A percentile compares a stretch with the other conserved stretches of the same genome.
Evolutionary conservation across 768 basidiomycete genomes (phyloP).

Genomic region (Pleurotus tuber-regium): DNA sequence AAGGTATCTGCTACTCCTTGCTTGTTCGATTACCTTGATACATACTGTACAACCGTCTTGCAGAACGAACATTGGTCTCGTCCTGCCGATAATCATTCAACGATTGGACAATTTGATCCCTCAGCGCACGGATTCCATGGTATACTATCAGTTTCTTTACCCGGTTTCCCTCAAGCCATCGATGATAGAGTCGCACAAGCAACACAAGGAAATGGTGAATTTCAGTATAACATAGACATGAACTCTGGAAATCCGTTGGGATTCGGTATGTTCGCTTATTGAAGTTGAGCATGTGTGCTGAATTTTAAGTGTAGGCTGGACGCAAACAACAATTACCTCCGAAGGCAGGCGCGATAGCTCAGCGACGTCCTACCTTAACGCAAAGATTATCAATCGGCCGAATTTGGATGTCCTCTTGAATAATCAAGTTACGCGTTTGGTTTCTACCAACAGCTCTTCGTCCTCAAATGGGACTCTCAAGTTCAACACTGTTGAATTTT

Average conservation of each 20-base stretch:
- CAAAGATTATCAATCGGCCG: constrained; percentile 22
- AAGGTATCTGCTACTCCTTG: constrained; percentile 17
- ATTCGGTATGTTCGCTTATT: constrained; percentile 21
- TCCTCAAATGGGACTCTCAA: background rate
- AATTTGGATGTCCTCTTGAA: constrained; percentile 36
- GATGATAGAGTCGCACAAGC: constrained; percentile 22
- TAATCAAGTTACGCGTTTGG: constrained; percentile 27
- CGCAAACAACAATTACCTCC: constrained; percentile 27
- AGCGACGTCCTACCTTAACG: constrained; percentile 31
- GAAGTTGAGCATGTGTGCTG: too few relatives aligned
- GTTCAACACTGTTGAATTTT: constrained; percentile 20
- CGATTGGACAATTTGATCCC: constrained; percentile 25
- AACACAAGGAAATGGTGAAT: constrained; percentile 19
- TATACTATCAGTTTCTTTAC: constrained; percentile 20
- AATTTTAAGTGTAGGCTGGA: constrained; percentile 28
- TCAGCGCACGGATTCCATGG: constrained; percentile 23
- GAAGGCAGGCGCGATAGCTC: constrained; percentile 33
- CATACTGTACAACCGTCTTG: background rate
- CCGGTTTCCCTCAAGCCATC: constrained; percentile 18
- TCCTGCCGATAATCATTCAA: constrained; percentile 27
- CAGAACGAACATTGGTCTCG: constrained; percentile 25
- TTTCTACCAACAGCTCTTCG: constrained; percentile 15
- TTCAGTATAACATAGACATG: constrained; percentile 25
- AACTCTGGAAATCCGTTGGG: constrained; percentile 29
- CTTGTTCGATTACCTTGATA: background rate